Conservation (phyloP, 441 rosid genomes). For the Macaranga tanarius region DNA sequence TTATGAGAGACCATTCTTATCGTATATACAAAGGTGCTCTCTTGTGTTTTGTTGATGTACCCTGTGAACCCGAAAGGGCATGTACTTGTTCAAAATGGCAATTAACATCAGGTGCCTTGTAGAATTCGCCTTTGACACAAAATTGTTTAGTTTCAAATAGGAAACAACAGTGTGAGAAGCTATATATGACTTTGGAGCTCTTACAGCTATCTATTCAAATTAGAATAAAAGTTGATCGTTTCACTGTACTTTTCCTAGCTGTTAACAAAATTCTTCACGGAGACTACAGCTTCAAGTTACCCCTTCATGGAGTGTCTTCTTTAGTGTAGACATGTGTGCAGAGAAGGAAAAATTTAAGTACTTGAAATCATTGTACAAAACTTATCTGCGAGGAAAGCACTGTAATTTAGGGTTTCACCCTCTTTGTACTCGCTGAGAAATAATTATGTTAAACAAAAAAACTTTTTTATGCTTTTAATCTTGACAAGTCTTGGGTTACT, state of each 20-base stretch:
- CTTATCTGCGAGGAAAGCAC: too few relatives aligned
- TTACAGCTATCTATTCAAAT: constrained; percentile 7
- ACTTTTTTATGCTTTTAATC: too few relatives aligned
- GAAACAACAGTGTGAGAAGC: background rate
- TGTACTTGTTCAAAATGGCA: constrained; percentile 14
- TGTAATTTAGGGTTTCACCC: too few relatives aligned
- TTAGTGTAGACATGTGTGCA: too few relatives aligned
- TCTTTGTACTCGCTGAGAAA: too few relatives aligned
- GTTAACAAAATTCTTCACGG: background rate
- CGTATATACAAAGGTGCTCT: constrained; percentile 16
- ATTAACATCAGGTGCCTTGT: constrained; percentile 18
- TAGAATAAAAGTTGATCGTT: constrained; percentile 1
- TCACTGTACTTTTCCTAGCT: background rate
- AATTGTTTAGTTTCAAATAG: constrained; percentile 9
- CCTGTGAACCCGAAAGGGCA: constrained; percentile 4
- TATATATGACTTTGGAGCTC: background rate
- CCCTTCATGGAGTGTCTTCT: too few relatives aligned
- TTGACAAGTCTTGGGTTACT: too few relatives aligned
- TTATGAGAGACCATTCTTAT: constrained; percentile 2
- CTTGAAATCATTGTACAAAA: too few relatives aligned
- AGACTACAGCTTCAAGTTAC: too few relatives aligned
- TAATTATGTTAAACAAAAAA: too few relatives aligned
- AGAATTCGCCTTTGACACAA: constrained; percentile 9
- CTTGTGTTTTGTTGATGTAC: constrained; percentile 6
- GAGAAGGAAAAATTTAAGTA: too few relatives aligned